Evolutionary conservation across 371 early-diverging fungal species (phyloP), one percentile per base, ranked within the genome.

Genomic region (Rhizopus delemar): DNA sequence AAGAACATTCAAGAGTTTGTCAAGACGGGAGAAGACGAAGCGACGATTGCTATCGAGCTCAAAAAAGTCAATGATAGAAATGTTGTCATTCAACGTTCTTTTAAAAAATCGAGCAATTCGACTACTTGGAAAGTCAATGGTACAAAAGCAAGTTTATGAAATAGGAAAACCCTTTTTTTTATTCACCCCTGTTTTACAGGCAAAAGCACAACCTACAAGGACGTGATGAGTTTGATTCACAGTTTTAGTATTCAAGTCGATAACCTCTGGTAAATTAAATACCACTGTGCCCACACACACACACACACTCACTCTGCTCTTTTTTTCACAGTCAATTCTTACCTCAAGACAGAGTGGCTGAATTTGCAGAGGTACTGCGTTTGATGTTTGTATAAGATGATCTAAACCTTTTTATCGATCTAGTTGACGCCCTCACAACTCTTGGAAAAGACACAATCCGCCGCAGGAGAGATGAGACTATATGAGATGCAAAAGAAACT

Each of bases 291-390:
- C 16, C 7, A 28, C 1, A 32, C 39, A 12, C 34, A 34, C 34
- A 34, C 38, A 35, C 15, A 34, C 22, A 15, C 5, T 13, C 6
- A n/a, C 50, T 15, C 13, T 7, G 49, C 9, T 52, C n/a, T 29
- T 5, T 59, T 46, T 6, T 13, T 56, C 6, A 5, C 62, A 93
- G 93, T 69, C 97, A 97, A 73, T 97, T 97, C 59, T 77, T 98
- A 51, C 97, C 98, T 16, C 98, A 98, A 72, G 98, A 98, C 73
- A 82, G 87, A 58, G 97, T 98, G 1, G 82, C 89, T 11, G 95
- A 93, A 63, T 97, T 98, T 65, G 94, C 97, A 3, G 88, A 91
- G 76, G 83, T 86, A 75, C 38, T 45, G 29, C 1, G 8, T 41
- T 33, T 22, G 22, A 22, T 2, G 22, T 22, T 22, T 22, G 22